Conservation (phyloP, 768 basidiomycete genomes). For the Strobilomyces dryophilus region DNA sequence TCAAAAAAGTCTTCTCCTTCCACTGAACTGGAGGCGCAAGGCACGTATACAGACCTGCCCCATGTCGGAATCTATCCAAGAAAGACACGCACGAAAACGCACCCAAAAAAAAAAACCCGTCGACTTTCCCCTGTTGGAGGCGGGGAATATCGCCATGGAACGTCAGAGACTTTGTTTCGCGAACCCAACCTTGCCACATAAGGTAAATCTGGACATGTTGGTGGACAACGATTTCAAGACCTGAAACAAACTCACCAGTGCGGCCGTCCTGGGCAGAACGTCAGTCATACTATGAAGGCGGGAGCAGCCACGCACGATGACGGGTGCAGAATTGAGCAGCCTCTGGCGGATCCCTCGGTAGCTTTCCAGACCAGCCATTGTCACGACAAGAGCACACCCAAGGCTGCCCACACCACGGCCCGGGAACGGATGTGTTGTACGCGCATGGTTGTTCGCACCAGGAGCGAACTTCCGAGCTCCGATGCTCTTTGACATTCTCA, state of each 20-base stretch:
- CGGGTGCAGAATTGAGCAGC: slow-evolving; percentile 58
- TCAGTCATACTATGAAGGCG: neutral
- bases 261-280: slow-evolving; percentile 52
- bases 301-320: slow-evolving; percentile 54
- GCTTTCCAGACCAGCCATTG: slow-evolving; percentile 38
- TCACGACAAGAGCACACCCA: slow-evolving; percentile 41
- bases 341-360: slow-evolving; percentile 55
- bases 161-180: slow-evolving; percentile 70
- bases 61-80: neutral
- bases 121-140: slow-evolving; percentile 72
- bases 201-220: slow-evolving; percentile 59
- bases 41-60: slow-evolving; percentile 67
- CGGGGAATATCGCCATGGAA: slow-evolving; percentile 93
- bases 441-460: too few species aligned
- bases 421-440: slow-evolving; percentile 38
- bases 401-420: slow-evolving; percentile 42
- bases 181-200: slow-evolving; percentile 53
- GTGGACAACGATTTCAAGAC: neutral
- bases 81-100: slow-evolving; percentile 10
- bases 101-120: slow-evolving; percentile 98
- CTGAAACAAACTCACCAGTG: slow-evolving; percentile 43
- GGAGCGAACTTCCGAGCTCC: too few species aligned
- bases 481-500: too few species aligned
- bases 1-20: slow-evolving; percentile 56
- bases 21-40: slow-evolving; percentile 46